Percentiles rank a stretch among this genome's conserved stretches.
Conservation (phyloP, 345 rosid genomes). For the Eucalyptus guilfoylei region DNA sequence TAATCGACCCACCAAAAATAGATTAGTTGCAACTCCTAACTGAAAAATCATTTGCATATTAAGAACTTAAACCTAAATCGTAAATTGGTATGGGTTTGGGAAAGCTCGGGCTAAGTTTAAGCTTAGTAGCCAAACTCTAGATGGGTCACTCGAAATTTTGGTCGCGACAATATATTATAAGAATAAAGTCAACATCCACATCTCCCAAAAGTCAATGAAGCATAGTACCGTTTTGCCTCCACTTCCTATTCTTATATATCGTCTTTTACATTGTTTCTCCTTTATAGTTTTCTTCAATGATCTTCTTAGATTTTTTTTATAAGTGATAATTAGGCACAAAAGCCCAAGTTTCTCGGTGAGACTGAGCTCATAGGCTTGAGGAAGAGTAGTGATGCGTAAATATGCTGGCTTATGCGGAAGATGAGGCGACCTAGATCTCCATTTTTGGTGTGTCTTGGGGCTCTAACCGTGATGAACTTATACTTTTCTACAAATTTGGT, state of each 20-base stretch:
- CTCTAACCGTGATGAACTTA: not conserved
- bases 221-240: not conserved
- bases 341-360: not conserved
- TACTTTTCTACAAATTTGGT: not conserved
- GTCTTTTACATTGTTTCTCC: not conserved
- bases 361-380: not conserved
- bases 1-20: too few species aligned
- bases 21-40: fast-evolving
- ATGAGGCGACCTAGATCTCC: not conserved
- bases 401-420: not conserved
- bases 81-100: too few species aligned
- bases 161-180: not conserved
- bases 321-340: not conserved
- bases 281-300: not conserved
- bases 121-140: fast-evolving
- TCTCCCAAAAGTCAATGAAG: not conserved
- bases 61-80: too few species aligned
- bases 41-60: too few species aligned
- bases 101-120: fast-evolving
- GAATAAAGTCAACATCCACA: not conserved
- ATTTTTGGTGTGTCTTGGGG: not conserved
- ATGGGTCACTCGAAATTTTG: fast-evolving
- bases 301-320: not conserved
- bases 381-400: not conserved
- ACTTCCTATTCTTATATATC: not conserved